These are phyloP conservation scores for Glycine tomentella DNA, from an alignment of 306 rosid species.

Conservation along the genomic window DNA sequence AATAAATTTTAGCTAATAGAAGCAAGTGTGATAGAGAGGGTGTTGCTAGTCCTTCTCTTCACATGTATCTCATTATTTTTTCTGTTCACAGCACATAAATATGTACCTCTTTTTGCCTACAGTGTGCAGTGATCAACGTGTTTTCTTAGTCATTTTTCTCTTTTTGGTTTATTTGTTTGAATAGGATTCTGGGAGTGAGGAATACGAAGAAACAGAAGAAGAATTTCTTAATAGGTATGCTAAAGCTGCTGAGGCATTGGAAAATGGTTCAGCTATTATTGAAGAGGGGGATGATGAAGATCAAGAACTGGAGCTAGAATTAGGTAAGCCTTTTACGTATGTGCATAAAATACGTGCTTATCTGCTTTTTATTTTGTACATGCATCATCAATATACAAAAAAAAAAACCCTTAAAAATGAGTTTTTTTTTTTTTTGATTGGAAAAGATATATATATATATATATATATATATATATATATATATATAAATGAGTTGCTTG, in stretches of 20 bases:
- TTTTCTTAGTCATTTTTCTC: neutral
- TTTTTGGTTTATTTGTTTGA: conserved; percentile 31
- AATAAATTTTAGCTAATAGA: neutral
- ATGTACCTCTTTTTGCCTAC: conserved; percentile 24
- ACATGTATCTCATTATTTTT: conserved; percentile 10
- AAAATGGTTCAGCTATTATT: conserved; percentile 63
- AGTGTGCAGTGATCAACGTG: neutral
- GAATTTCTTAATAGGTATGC: conserved; percentile 86
- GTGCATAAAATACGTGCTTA: conserved; percentile 7
- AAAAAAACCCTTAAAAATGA: no score
- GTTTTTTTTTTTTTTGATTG: no score
- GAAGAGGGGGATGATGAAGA: conserved; percentile 85
- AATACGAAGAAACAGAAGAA: conserved; percentile 84
- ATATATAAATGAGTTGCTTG: no score
- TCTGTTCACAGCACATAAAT: conserved; percentile 3
- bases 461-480: no score
- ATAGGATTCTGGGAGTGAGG: conserved; percentile 85
- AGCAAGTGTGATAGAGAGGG: no score
- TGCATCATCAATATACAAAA: no score
- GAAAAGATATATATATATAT: no score
- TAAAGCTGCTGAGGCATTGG: conserved; percentile 79
- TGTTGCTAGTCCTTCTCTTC: neutral
- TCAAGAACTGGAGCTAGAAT: conserved; percentile 69
- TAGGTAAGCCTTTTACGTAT: conserved; percentile 54
- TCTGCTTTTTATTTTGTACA: neutral